Percentiles rank a stretch among this genome's conserved stretches.
These are phyloP conservation scores for Aspergillus nidulans DNA, from an alignment of 495 filamentous ascomycete genomes.

Conservation along the genomic window DNA sequence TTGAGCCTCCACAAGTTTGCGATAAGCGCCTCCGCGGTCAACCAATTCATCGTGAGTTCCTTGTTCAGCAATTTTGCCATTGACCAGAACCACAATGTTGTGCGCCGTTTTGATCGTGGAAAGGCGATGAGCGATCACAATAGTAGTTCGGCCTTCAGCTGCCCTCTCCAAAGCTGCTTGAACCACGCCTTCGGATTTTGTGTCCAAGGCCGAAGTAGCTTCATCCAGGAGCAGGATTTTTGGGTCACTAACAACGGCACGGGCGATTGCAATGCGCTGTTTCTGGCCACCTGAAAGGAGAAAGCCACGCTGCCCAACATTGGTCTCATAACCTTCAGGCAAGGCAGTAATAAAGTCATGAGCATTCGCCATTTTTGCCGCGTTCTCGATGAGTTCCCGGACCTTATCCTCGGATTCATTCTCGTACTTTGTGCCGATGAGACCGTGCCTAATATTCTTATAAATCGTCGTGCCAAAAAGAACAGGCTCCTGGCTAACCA, in stretches of 20 bases:
- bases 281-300: constrained; percentile 92
- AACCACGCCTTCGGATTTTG: constrained; percentile 90
- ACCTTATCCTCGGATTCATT: constrained; percentile 59
- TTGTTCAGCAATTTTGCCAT: constrained; percentile 84
- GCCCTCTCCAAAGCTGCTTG: constrained; percentile 89
- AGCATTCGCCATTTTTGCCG: constrained; percentile 86
- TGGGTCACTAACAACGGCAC: constrained; percentile 90
- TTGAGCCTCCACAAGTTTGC: constrained; percentile 74
- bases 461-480: constrained; percentile 80
- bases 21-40: constrained; percentile 58
- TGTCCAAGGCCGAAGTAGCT: constrained; percentile 92
- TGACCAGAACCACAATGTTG: constrained; percentile 90
- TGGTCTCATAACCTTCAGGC: constrained; percentile 87
- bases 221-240: constrained; percentile 94
- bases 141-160: constrained; percentile 86
- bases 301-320: constrained; percentile 93
- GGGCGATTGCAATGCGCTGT: constrained; percentile 84
- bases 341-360: constrained; percentile 84
- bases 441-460: constrained; percentile 78
- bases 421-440: constrained; percentile 81
- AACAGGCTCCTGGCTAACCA: constrained; percentile 75
- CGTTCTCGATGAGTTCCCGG: constrained; percentile 66
- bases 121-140: constrained; percentile 91
- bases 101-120: constrained; percentile 91
- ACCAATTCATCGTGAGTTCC: constrained; percentile 74